Conservation (phyloP, 2,329 filamentous ascomycete species). For the Fusarium nisikadoi region DNA sequence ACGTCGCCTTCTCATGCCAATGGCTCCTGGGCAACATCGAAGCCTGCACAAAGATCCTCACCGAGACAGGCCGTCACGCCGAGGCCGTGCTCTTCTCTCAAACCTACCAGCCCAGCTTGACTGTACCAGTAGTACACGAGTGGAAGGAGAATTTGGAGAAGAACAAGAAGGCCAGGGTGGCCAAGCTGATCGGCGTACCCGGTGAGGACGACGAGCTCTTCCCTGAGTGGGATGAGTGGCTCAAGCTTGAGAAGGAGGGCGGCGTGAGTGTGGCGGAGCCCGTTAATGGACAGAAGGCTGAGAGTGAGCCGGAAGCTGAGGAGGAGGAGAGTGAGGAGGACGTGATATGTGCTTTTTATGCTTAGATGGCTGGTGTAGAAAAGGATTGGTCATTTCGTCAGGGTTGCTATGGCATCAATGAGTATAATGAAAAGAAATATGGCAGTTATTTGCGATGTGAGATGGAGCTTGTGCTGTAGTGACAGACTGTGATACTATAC, state of each 20-base stretch:
- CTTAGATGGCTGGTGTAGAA: constrained; percentile 47
- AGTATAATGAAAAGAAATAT: constrained; percentile 46
- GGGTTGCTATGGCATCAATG: constrained; percentile 46
- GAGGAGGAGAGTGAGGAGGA: constrained; percentile 42
- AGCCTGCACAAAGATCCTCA: constrained; percentile 81
- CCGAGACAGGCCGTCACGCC: constrained; percentile 79
- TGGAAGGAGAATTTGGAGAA: constrained; percentile 91
- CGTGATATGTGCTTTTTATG: constrained; percentile 35
- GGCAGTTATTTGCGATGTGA: constrained; percentile 1
- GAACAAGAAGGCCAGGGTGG: constrained; percentile 84
- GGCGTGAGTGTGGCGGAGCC: constrained; percentile 47
- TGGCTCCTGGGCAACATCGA: constrained; percentile 89
- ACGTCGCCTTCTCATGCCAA: constrained; percentile 89
- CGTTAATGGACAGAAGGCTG: constrained; percentile 40
- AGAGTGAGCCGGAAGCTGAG: constrained; percentile 37
- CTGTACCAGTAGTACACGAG: constrained; percentile 71
- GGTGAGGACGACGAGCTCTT: constrained; percentile 89
- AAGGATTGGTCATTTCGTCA: constrained; percentile 46
- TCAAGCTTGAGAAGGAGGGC: constrained; percentile 82
- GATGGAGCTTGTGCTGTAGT: not conserved
- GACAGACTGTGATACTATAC: not conserved
- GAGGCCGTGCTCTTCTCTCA: constrained; percentile 94
- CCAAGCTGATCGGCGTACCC: constrained; percentile 84
- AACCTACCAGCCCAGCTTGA: constrained; percentile 89
- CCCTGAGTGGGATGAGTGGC: constrained; percentile 94